Base-by-base conservation (phyloP, 345 rosid species). In the Noccaea caerulescens region DNA sequence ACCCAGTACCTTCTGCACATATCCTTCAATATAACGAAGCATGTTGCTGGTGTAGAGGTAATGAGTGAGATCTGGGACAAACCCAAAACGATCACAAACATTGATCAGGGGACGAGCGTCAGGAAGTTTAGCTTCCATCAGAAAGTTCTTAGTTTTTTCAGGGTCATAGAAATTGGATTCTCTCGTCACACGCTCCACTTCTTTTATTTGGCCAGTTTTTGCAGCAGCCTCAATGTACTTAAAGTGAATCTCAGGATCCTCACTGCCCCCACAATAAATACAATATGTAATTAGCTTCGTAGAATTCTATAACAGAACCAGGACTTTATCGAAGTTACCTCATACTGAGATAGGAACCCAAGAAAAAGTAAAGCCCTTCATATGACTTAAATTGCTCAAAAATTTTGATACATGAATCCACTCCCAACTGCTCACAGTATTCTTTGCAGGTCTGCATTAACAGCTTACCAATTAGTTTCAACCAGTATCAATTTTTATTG, bases 21-120 rank as follows among this genome's bases (percentile, higher is more conserved):
- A 95, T 71, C 99, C 99, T 83, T 95, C 99, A 74, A 95, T 92
- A 76, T 95, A 95, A 4, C 99, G 99, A 63, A 95, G 98, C 99
- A 84, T 83, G 81, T 86, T 90, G 84, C 77, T 95, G 42, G 97
- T 63, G 84, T 95, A 95, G 18, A 95, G 92, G 85, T 95, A 92
- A 82, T 92, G 99, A 12, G 97, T 95, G 54, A 95, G 93, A 79
- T 95, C 99, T 34, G 96, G 94, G 72, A 92, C 99, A 77, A 82
- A 95, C 58, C 98, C 98, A 75, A 92, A 95, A 10, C 99, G 98
- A 63, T 95, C 99, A 69, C 99, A 95, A 70, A 95, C 99, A 86
- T 93, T 93, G 55, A 93, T 93, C 81, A 93, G 76, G 7, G 97
- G 98, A 68, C 98, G 83, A 20, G 98, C 98, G 83, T 95, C 99